These are phyloP conservation scores for Dothistroma septosporum DNA, from an alignment of 2,329 filamentous ascomycete genomes.

Conservation along the genomic window DNA sequence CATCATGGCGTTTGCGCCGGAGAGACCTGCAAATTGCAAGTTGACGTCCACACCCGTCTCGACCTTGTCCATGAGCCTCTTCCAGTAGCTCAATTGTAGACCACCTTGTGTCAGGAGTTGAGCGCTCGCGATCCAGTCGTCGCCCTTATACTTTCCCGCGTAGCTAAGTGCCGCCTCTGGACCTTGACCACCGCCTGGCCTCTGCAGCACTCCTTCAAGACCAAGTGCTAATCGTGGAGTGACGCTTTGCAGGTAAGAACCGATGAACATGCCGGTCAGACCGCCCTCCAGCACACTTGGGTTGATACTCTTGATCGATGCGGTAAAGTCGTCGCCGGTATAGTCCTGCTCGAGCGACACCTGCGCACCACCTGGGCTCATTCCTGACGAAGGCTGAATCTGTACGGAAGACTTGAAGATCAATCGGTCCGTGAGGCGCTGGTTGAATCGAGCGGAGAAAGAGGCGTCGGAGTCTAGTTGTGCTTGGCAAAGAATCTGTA, in stretches of 20 bases:
- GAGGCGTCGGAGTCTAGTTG: constrained; percentile 90
- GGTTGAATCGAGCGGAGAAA: constrained; percentile 87
- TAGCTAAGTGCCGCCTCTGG: constrained; percentile 92
- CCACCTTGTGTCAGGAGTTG: constrained; percentile 86
- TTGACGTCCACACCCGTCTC: constrained; percentile 95
- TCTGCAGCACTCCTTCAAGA: constrained; percentile 91
- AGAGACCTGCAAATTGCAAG: constrained; percentile 67
- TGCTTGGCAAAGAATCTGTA: constrained; percentile 87
- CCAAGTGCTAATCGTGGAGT: constrained; percentile 84
- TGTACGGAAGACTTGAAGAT: constrained; percentile 86
- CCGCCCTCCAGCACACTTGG: constrained; percentile 91
- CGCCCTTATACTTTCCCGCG: constrained; percentile 82
- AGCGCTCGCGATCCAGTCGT: constrained; percentile 88
- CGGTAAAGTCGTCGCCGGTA: constrained; percentile 86
- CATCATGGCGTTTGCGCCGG: constrained; percentile 62
- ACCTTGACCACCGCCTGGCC: constrained; percentile 73
- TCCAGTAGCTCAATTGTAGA: constrained; percentile 91
- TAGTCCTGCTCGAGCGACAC: constrained; percentile 95
- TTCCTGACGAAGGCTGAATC: constrained; percentile 57
- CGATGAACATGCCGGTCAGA: constrained; percentile 90
- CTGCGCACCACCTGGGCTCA: constrained; percentile 72
- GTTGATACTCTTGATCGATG: constrained; percentile 89
- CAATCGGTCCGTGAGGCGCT: constrained; percentile 74
- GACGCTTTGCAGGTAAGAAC: constrained; percentile 89
- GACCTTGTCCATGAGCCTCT: constrained; percentile 84